These are phyloP conservation scores for Gamsiella multidivaricata DNA, from an alignment of 192 early-diverging fungal species.

Conservation along the genomic window DNA sequence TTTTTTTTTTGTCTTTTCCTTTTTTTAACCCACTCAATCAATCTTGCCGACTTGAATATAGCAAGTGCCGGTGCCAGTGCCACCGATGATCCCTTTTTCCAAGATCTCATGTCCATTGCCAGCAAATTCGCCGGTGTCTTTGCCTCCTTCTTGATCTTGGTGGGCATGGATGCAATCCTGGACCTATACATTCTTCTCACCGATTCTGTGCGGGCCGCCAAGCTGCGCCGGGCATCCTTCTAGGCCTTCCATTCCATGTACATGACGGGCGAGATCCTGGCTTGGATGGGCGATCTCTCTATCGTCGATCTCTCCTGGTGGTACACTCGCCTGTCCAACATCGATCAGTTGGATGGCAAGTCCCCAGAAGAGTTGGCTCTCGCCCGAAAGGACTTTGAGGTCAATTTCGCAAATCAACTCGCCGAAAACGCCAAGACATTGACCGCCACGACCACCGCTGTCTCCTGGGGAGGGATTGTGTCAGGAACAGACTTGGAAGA, in stretches of 20 bases:
- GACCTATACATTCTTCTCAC: conserved; percentile 4
- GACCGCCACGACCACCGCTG: background rate
- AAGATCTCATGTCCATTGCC: conserved; percentile 1
- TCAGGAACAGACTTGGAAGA: too few species aligned
- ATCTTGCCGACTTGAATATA: background rate
- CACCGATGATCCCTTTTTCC: background rate
- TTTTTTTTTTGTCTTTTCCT: background rate
- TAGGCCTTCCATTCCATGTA: conserved; percentile 8
- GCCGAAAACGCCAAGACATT: conserved; percentile 2
- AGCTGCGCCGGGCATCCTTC: conserved; percentile 7
- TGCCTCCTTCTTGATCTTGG: background rate
- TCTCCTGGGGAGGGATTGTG: conserved; percentile 10
- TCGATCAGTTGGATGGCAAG: background rate
- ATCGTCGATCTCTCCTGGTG: conserved; percentile 12
- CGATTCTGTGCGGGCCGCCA: conserved; percentile 7
- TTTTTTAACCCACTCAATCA: too few species aligned
- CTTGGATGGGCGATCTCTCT: conserved; percentile 7
- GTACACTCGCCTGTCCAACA: conserved; percentile 5
- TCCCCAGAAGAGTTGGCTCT: conserved; percentile 3
- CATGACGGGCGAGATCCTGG: background rate
- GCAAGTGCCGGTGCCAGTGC: conserved; percentile 5
- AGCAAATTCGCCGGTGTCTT: background rate
- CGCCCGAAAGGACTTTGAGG: conserved; percentile 1
- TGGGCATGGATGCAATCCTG: conserved; percentile 4
- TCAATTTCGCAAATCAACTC: conserved; percentile 5